phyloP scores from a whole-genome alignment of 139 green algal genomes.

The Picochlorum costavermella region DNA sequence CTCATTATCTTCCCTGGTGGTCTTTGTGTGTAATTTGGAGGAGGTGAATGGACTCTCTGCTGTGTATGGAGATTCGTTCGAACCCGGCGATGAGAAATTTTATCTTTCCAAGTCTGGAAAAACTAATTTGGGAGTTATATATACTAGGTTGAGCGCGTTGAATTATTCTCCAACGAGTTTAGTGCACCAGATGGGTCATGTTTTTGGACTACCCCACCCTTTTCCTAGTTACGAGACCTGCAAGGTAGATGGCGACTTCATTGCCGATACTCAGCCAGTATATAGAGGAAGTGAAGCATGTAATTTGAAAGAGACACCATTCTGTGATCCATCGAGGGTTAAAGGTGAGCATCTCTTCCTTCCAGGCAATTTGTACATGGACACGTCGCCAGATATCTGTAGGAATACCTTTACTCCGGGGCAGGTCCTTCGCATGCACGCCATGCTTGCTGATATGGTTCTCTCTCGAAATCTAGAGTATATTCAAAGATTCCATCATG shows the following conservation, averaged over 20 bases:
- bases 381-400: conserved; percentile 12
- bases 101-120: background rate
- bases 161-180: conserved; percentile 15
- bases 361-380: conserved; percentile 4
- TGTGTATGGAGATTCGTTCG: background rate
- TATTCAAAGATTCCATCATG: background rate
- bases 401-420: conserved; percentile 15
- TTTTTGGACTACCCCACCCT: conserved; percentile 25
- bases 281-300: conserved; percentile 17
- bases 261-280: conserved; percentile 18
- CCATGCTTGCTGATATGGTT: conserved; percentile 7
- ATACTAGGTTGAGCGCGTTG: conserved; percentile 9
- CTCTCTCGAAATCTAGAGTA: background rate
- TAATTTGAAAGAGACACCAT: conserved; percentile 7
- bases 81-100: background rate
- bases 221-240: conserved; percentile 21
- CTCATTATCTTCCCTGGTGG: conserved; percentile 2
- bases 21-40: conserved; percentile 22
- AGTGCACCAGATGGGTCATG: conserved; percentile 32
- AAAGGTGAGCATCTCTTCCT: background rate
- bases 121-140: background rate
- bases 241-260: conserved; percentile 16
- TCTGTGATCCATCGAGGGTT: conserved; percentile 8
- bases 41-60: conserved; percentile 11
- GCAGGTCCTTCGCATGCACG: conserved; percentile 17